phyloP scores from a whole-genome alignment of 129 eudicot species.

The Tagetes erecta region DNA sequence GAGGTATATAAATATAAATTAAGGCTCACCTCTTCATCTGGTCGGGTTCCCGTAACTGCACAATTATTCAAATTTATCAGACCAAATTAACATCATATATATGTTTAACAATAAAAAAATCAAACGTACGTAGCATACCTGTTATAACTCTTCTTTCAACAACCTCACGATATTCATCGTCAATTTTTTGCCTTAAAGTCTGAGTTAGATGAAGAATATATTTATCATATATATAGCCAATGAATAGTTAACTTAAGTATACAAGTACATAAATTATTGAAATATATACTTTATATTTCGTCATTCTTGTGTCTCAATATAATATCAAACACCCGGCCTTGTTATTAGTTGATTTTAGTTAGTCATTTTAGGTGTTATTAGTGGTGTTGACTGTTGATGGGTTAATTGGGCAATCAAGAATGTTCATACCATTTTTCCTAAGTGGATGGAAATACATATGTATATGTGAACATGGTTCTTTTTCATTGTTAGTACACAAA shows the following conservation, averaged over 20 bases:
- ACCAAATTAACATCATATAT: not conserved
- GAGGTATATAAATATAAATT: not conserved
- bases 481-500: too few relatives aligned
- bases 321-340: too few relatives aligned
- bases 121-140: constrained; percentile 40
- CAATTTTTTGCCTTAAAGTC: constrained; percentile 81
- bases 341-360: too few relatives aligned
- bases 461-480: too few relatives aligned
- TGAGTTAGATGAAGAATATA: constrained; percentile 26
- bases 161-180: constrained; percentile 94
- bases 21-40: constrained; percentile 80
- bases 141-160: constrained; percentile 95
- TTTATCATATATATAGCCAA: not conserved
- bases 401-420: too few relatives aligned
- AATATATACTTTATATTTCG: too few relatives aligned
- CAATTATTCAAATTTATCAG: constrained; percentile 10
- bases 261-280: not conserved
- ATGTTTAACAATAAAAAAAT: too few relatives aligned
- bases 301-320: too few relatives aligned
- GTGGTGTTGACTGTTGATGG: too few relatives aligned
- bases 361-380: too few relatives aligned
- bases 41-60: constrained; percentile 79
- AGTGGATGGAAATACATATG: too few relatives aligned
- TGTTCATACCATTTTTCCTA: too few relatives aligned
- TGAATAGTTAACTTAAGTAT: not conserved